These are phyloP conservation scores for Trichoderma sp. DNA, from an alignment of 2,329 filamentous ascomycete species.

Conservation along the genomic window DNA sequence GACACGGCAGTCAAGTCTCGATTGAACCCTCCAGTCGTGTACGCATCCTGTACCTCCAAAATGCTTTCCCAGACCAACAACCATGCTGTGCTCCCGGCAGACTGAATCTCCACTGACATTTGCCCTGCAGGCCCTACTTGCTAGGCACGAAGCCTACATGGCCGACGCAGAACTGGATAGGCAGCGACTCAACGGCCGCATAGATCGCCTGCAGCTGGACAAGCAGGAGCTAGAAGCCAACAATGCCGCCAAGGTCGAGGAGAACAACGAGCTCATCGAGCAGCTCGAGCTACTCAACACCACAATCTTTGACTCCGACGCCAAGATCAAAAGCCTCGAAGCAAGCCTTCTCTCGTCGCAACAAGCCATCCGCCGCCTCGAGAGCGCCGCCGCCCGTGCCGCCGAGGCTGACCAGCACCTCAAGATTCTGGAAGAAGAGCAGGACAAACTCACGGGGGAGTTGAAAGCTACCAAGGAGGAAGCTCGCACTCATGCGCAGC, in stretches of 20 bases:
- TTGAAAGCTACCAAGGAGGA: constrained; percentile 70
- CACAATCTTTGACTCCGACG: constrained; percentile 77
- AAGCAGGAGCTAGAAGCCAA: constrained; percentile 73
- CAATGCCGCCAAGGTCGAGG: constrained; percentile 77
- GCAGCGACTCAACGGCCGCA: constrained; percentile 67
- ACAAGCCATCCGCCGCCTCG: constrained; percentile 72
- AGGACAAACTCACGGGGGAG: constrained; percentile 68
- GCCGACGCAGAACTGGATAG: constrained; percentile 88
- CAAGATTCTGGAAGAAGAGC: constrained; percentile 76
- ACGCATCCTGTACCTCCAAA: neutral
- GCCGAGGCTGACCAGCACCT: constrained; percentile 80
- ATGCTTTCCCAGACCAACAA: neutral
- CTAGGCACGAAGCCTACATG: constrained; percentile 93
- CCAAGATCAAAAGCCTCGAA: constrained; percentile 74
- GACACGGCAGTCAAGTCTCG: neutral
- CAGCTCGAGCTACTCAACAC: constrained; percentile 84
- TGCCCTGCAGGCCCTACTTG: constrained; percentile 79
- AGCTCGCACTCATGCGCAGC: constrained; percentile 73
- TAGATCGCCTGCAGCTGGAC: constrained; percentile 72
- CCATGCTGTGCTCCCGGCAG: constrained; percentile 5
- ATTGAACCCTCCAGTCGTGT: neutral
- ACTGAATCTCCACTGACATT: constrained; percentile 65
- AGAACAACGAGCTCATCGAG: constrained; percentile 78
- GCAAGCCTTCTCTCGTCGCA: constrained; percentile 76
- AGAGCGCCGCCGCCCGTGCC: constrained; percentile 71